These are phyloP conservation scores for Phytophthora chlamydospora DNA, from an alignment of 352 stramenopile species.

Conservation along the genomic window DNA sequence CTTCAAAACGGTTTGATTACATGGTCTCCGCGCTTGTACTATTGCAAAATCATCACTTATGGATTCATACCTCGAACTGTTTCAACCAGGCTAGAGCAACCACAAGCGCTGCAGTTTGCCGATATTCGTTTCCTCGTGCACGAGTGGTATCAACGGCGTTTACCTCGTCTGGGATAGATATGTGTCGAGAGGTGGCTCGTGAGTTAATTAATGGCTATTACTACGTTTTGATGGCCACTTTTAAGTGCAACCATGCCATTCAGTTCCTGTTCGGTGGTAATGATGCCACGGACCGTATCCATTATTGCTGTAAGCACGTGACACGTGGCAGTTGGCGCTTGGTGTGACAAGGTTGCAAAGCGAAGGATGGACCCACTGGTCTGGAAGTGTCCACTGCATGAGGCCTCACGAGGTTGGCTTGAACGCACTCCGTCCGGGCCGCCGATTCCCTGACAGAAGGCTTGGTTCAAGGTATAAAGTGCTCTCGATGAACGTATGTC, in stretches of 20 bases:
- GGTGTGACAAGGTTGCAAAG: too few relatives aligned
- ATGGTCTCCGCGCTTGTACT: constrained; percentile 6
- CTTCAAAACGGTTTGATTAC: not conserved
- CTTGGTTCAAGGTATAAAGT: too few relatives aligned
- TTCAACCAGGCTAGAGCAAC: constrained; percentile 4
- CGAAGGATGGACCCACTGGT: too few relatives aligned
- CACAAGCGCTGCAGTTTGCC: not conserved
- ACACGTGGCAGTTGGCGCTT: too few relatives aligned
- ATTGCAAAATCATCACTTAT: constrained; percentile 2
- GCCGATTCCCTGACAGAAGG: too few relatives aligned
- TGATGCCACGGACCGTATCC: not conserved
- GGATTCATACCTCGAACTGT: constrained; percentile 1
- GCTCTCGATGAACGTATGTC: too few relatives aligned
- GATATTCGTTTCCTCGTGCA: not conserved
- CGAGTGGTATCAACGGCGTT: not conserved
- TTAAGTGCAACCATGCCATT: not conserved
- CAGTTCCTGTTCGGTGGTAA: not conserved
- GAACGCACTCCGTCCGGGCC: too few relatives aligned
- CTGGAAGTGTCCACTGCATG: too few relatives aligned
- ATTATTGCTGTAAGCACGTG: not conserved
- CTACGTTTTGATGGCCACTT: not conserved
- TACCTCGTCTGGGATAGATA: not conserved
- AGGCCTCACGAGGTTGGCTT: too few relatives aligned
- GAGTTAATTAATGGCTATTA: not conserved
- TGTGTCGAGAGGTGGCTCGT: not conserved